These are phyloP conservation scores for Globisporangium viniferum DNA, from an alignment of 352 stramenopile genomes.

Conservation along the genomic window DNA sequence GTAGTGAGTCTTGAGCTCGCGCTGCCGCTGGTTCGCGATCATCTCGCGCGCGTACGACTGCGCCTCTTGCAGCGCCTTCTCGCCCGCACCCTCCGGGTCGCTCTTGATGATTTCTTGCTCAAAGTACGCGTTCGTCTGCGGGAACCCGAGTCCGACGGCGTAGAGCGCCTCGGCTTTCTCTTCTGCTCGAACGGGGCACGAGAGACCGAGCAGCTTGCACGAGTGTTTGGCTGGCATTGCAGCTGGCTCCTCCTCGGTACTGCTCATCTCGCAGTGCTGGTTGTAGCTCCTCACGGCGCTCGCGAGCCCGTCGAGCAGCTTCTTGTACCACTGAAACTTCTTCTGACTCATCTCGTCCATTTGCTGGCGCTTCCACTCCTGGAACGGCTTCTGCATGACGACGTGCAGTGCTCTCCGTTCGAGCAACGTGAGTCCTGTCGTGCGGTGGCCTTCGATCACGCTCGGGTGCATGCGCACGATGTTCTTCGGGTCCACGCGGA, in stretches of 20 bases:
- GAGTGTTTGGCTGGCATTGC: slow-evolving; percentile 15
- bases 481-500: slow-evolving; percentile 67
- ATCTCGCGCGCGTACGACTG: slow-evolving; percentile 43
- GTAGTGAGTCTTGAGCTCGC: slow-evolving; percentile 60
- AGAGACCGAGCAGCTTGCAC: slow-evolving; percentile 38
- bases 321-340: slow-evolving; percentile 82
- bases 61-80: slow-evolving; percentile 59
- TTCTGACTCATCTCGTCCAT: slow-evolving; percentile 78
- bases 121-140: slow-evolving; percentile 35
- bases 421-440: slow-evolving; percentile 67
- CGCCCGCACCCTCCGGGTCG: slow-evolving; percentile 54
- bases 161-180: slow-evolving; percentile 44
- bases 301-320: slow-evolving; percentile 66
- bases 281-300: slow-evolving; percentile 27
- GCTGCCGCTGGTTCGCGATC: slow-evolving; percentile 43
- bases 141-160: slow-evolving; percentile 44
- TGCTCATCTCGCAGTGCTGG: slow-evolving; percentile 22
- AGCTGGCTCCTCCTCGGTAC: not conserved
- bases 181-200: slow-evolving; percentile 54
- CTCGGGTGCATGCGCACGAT: slow-evolving; percentile 84
- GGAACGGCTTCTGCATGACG: slow-evolving; percentile 47
- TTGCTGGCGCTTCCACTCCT: slow-evolving; percentile 75
- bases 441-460: slow-evolving; percentile 62
- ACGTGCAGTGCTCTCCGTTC: slow-evolving; percentile 86
- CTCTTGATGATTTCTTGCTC: slow-evolving; percentile 67